Evolutionary conservation across 2,329 filamentous ascomycete species (phyloP).

Genomic region (Cercospora sp.): DNA sequence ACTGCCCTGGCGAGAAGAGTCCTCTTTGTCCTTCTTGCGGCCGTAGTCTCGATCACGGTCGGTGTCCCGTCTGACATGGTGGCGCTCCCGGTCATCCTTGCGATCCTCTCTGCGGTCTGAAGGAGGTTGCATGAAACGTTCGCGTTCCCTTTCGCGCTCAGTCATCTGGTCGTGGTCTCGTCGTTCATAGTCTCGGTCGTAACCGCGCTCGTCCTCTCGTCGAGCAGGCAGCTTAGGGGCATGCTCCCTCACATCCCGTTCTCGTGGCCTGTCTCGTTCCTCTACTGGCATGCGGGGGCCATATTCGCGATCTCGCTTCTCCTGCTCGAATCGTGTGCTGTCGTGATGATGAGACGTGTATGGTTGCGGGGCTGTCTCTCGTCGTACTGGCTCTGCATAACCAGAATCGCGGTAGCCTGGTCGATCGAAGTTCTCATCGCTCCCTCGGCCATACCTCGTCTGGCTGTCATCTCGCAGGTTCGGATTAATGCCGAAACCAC

Average conservation of each 20-base stretch:
- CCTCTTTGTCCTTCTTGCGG: slow-evolving; percentile 34
- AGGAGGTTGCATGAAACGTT: slow-evolving; percentile 20
- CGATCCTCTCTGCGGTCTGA: slow-evolving; percentile 24
- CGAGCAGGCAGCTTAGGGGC: slow-evolving; percentile 32
- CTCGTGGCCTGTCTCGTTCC: slow-evolving; percentile 34
- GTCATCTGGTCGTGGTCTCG: slow-evolving; percentile 30
- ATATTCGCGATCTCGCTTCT: slow-evolving; percentile 34
- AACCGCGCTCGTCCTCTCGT: slow-evolving; percentile 37
- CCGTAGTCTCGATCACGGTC: slow-evolving; percentile 29
- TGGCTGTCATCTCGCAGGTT: slow-evolving; percentile 26
- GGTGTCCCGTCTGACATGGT: slow-evolving; percentile 33
- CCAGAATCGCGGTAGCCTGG: slow-evolving; percentile 37
- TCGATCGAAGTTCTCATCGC: slow-evolving; percentile 46
- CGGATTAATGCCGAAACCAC: slow-evolving; percentile 51
- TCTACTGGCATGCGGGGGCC: slow-evolving; percentile 31
- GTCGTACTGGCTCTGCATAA: slow-evolving; percentile 33
- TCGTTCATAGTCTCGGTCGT: slow-evolving; percentile 27
- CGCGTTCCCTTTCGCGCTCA: slow-evolving; percentile 35
- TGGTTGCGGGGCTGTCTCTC: slow-evolving; percentile 34
- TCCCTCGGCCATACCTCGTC: slow-evolving; percentile 37
- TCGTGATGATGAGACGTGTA: slow-evolving; percentile 29
- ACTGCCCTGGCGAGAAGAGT: slow-evolving; percentile 26
- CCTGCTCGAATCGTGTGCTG: slow-evolving; percentile 31
- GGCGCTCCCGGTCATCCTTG: slow-evolving; percentile 32
- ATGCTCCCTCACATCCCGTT: slow-evolving; percentile 34